Evolutionary conservation across 345 rosid genomes (phyloP).

Genomic region (Anastatica hierochuntica): DNA sequence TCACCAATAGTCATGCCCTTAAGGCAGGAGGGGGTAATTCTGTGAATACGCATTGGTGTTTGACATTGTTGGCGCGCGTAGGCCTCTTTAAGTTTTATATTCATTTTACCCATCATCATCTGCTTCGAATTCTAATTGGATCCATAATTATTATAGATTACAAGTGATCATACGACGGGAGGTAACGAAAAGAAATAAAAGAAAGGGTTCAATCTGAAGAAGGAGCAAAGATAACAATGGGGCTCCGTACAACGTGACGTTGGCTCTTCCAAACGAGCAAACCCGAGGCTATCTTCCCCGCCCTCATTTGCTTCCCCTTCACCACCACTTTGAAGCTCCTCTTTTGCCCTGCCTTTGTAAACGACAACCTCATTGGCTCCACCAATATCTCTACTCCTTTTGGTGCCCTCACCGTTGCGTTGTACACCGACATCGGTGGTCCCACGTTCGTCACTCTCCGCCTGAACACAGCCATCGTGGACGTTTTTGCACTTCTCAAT

Average conservation of each 20-base stretch:
- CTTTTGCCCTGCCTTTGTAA: conserved; percentile 36
- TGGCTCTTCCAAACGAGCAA: conserved; percentile 60
- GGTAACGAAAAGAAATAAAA: too few species aligned
- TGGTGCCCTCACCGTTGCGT: conserved; percentile 52
- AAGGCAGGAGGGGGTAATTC: too few species aligned
- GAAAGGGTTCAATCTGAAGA: neutral
- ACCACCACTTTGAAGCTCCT: conserved; percentile 68
- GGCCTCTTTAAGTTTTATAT: too few species aligned
- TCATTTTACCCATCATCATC: too few species aligned
- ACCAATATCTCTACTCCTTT: conserved; percentile 51
- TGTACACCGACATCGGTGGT: conserved; percentile 36
- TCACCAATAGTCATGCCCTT: too few species aligned
- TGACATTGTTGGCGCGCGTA: too few species aligned
- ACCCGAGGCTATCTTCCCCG: conserved; percentile 43
- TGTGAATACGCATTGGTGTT: too few species aligned
- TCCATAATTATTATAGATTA: too few species aligned
- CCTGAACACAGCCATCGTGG: conserved; percentile 37
- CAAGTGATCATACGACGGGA: too few species aligned
- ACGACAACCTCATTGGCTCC: conserved; percentile 44
- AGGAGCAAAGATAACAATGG: conserved; percentile 43
- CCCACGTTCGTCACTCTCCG: conserved; percentile 81
- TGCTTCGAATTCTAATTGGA: too few species aligned
- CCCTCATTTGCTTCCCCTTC: conserved; percentile 36
- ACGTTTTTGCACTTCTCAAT: conserved; percentile 17
- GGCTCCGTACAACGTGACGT: conserved; percentile 56